Base-by-base conservation (phyloP, 306 rosid genomes). In the Parietaria judaica region DNA sequence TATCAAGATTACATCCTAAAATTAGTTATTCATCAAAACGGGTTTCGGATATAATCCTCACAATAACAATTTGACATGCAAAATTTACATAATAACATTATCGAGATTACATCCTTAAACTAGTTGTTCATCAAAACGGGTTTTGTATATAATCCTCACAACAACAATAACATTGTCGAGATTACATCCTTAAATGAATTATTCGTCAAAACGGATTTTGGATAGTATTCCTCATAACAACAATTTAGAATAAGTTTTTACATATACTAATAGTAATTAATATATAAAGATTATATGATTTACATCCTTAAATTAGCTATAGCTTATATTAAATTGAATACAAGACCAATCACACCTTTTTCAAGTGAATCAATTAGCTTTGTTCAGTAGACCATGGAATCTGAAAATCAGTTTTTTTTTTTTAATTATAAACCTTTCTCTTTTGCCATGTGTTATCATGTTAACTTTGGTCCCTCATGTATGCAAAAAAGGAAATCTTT, bases 391-490 rank as follows among this genome's bases (percentile, higher is more conserved):
- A 16, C 38, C 59, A 0, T 53, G 66, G 43, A 58, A 57, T 41
- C 47, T 56, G 47, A 55, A 45, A 34, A 10, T 23, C 39, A 47
- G n/a, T n/a, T n/a, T n/a, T 58, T 54, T 59, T 59, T 65, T 44
- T 52, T 34, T 67, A 51, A 48, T 63, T 31, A 54, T 44, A 35
- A 52, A 36, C 56, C 37, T 60, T 60, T 64, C 58, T 23, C 54
- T 56, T 57, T 12, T 41, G 66, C 17, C 64, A 38, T 56, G 41
- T 12, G 61, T 36, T 47, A 67, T 61, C 73, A 64, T 50, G 23
- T 39, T 54, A 36, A 64, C 23, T 52, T 63, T 68, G 67, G 70
- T 62, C 70, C 66, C 73, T 11, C 62, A 3, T 49, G 54, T n/a
- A 57, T 65, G 43, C 37, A 31, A 12, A 6, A 66, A 35, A 57